Evolutionary conservation across 371 early-diverging fungal genomes (phyloP), one percentile per base, ranked within the genome.

Genomic region (Rhizopus microsporus): DNA sequence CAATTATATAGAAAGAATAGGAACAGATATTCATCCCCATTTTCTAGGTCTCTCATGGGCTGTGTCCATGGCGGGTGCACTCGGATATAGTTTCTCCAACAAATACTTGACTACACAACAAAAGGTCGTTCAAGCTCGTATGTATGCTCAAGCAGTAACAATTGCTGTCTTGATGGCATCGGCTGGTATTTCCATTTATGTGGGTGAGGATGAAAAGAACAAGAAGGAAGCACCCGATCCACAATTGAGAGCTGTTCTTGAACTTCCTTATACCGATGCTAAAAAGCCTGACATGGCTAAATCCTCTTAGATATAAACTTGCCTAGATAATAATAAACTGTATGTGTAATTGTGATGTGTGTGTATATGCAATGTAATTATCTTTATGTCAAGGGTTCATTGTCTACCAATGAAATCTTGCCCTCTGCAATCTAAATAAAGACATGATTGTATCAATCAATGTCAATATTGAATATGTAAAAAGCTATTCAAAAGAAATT

Each of bases 101-200:
- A 82, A 77, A 68, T 85, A 83, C 10, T 69, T 89, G 52, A 80
- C 86, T 3, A 81, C 82, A 5, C 84, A 88, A 45, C 90, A 90
- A 65, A 88, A 88, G 60, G 62, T 87, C 5, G 91, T 90, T 29
- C 88, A 90, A 48, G 89, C 91, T 7, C 87, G 91, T 77, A 88
- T 90, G 88, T 88, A 75, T 56, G 78, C 80, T 34, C 76, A 80
- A 55, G 80, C 77, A 5, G 74, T 74, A 17, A 80, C 80, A 0
- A 68, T 80, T 51, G 77, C 71, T 32, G 77, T 80, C 10, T 54
- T 80, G 51, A 73, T 80, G 77, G 75, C 74, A 0, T 80, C 80
- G 4, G 80, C 80, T 43, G 74, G 75, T 57, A 34, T 80, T 16
- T 77, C 80, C 1, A 70, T 80, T 12, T 74, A 77, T 47, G 62